A percentile compares a stretch with the other conserved stretches of the same genome.
Evolutionary conservation across 1,284 basidiomycete species (phyloP).

Genomic region (Amylostereum areolatum): DNA sequence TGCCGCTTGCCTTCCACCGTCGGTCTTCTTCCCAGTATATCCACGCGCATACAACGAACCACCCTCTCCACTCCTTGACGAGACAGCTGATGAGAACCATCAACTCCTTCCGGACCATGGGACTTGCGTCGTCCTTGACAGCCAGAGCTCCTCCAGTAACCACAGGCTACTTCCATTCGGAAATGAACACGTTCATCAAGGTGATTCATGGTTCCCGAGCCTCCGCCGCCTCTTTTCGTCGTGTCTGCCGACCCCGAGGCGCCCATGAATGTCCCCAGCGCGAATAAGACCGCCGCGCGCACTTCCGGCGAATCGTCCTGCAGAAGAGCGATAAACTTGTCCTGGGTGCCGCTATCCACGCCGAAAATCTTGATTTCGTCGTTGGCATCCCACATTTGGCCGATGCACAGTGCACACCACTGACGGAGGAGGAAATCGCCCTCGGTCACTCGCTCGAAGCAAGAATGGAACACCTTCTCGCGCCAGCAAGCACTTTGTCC

Average conservation of each 20-base stretch:
- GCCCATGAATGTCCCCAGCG: slow-evolving; percentile 91
- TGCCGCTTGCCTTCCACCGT: slow-evolving; percentile 35
- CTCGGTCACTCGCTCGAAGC: slow-evolving; percentile 81
- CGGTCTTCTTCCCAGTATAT: slow-evolving; percentile 87
- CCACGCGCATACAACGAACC: slow-evolving; percentile 96
- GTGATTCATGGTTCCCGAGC: slow-evolving; percentile 80
- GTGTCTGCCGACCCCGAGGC: slow-evolving; percentile 72
- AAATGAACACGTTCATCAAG: slow-evolving; percentile 78
- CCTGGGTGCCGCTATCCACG: slow-evolving; percentile 79
- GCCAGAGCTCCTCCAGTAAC: slow-evolving; percentile 73
- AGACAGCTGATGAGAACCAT: slow-evolving; percentile 89
- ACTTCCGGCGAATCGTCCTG: slow-evolving; percentile 92
- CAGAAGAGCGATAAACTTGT: slow-evolving; percentile 79
- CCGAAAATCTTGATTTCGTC: slow-evolving; percentile 89
- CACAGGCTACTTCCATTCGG: slow-evolving; percentile 73
- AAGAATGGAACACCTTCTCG: slow-evolving; percentile 86
- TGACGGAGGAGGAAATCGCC: slow-evolving; percentile 91
- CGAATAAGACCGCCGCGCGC: slow-evolving; percentile 85
- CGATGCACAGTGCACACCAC: slow-evolving; percentile 93
- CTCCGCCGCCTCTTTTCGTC: slow-evolving; percentile 73
- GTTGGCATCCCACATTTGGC: slow-evolving; percentile 91
- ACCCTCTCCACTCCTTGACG: slow-evolving; percentile 94
- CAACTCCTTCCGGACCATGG: slow-evolving; percentile 94
- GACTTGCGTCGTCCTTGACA: slow-evolving; percentile 91
- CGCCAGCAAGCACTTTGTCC: slow-evolving; percentile 87